phyloP scores from a whole-genome alignment of 2,329 filamentous ascomycete genomes.

The Thelonectria olida region DNA sequence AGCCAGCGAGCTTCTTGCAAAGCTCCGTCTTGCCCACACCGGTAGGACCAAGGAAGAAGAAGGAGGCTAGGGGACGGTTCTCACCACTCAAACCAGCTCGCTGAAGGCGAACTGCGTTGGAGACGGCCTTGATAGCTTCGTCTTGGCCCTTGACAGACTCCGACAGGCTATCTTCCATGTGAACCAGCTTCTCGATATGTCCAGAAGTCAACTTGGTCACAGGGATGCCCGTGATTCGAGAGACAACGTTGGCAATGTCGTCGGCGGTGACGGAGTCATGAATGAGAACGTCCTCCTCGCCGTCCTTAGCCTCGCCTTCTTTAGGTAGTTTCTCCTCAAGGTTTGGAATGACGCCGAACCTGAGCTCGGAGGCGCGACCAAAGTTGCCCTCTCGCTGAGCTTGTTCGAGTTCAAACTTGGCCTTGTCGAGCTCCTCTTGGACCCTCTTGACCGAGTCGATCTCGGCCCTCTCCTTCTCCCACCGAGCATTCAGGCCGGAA shows the following conservation, averaged over 20 bases:
- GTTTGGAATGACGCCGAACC: conserved; percentile 86
- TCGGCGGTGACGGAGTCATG: conserved; percentile 96
- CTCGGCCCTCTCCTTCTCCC: conserved; percentile 89
- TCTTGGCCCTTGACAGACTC: conserved; percentile 91
- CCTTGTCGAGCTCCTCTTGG: conserved; percentile 88
- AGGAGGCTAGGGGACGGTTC: conserved; percentile 89
- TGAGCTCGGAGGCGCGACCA: conserved; percentile 86
- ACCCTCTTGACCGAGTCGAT: conserved; percentile 88
- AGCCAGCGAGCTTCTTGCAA: conserved; percentile 93
- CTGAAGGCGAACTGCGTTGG: conserved; percentile 93
- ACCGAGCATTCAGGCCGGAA: conserved; percentile 78
- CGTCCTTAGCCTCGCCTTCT: conserved; percentile 64
- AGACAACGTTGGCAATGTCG: conserved; percentile 93
- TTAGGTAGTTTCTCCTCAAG: conserved; percentile 83
- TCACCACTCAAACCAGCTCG: conserved; percentile 91
- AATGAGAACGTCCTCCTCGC: conserved; percentile 68
- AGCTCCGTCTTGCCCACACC: conserved; percentile 98
- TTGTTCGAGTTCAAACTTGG: conserved; percentile 84
- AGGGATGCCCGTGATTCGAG: conserved; percentile 90
- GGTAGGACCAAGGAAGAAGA: conserved; percentile 97
- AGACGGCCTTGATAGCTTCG: conserved; percentile 88
- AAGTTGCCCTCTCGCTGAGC: conserved; percentile 91
- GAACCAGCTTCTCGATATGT: conserved; percentile 92
- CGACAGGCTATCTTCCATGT: conserved; percentile 91
- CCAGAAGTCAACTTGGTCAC: conserved; percentile 92